Conservation (phyloP, 352 stramenopile species). For the Phytophthora sojae region DNA sequence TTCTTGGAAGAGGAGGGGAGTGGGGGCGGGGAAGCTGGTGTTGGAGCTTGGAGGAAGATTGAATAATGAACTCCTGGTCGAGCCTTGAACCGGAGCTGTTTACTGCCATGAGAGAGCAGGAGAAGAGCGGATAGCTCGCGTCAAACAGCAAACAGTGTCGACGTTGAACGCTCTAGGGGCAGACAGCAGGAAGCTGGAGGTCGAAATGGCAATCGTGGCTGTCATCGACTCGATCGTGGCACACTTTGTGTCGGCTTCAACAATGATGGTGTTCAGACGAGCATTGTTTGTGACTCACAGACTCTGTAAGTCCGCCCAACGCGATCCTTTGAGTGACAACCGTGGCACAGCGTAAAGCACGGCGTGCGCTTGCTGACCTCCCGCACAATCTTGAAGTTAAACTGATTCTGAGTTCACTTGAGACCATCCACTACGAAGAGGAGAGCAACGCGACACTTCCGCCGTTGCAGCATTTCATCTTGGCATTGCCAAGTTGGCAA, state of each 20-base stretch:
- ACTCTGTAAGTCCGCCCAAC: not conserved
- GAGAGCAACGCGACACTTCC: not conserved
- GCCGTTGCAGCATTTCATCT: not conserved
- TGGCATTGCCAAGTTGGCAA: too few relatives aligned
- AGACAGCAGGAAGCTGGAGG: not conserved
- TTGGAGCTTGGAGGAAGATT: slow-evolving; percentile 47
- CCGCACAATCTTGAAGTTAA: slow-evolving; percentile 19
- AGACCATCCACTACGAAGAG: slow-evolving; percentile 4
- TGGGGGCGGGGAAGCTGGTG: slow-evolving; percentile 22
- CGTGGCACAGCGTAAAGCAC: slow-evolving; percentile 30
- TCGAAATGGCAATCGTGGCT: not conserved
- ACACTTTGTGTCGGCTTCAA: slow-evolving; percentile 19
- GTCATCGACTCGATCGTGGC: slow-evolving; percentile 3
- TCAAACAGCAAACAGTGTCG: slow-evolving; percentile 16
- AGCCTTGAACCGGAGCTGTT: not conserved
- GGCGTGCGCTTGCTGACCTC: slow-evolving; percentile 14
- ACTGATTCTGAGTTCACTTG: slow-evolving; percentile 11
- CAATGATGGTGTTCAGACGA: slow-evolving; percentile 11
- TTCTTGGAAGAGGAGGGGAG: slow-evolving; percentile 20
- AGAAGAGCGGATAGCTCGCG: slow-evolving; percentile 3
- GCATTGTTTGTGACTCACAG: not conserved
- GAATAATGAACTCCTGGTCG: slow-evolving; percentile 39
- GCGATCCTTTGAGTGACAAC: slow-evolving; percentile 19
- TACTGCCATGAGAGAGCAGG: not conserved
- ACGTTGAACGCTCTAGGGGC: slow-evolving; percentile 3